Conservation (phyloP, 2,329 filamentous ascomycete species). For the Ophioceras dolichostomum region DNA sequence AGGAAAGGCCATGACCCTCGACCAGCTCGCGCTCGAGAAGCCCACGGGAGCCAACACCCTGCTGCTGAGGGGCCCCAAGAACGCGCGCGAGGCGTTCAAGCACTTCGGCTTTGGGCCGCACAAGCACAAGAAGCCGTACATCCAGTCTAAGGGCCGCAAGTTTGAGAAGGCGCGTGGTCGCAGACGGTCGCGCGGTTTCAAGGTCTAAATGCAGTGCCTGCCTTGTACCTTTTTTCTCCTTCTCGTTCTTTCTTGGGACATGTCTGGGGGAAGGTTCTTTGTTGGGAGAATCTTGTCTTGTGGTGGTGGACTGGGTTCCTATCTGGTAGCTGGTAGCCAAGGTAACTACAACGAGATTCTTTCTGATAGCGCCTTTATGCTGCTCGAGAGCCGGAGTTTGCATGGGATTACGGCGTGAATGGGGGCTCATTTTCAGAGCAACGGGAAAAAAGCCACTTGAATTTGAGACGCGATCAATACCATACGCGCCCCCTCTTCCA, state of each 20-base stretch:
- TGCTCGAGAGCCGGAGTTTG: slow-evolving; percentile 3
- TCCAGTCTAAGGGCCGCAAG: slow-evolving; percentile 98
- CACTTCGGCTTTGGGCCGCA: slow-evolving; percentile 98
- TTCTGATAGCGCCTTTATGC: no score
- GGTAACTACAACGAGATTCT: no score
- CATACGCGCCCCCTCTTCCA: no score
- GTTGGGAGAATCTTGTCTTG: no score
- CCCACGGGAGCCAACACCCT: slow-evolving; percentile 96
- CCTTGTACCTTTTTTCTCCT: neutral
- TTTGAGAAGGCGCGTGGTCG: slow-evolving; percentile 99
- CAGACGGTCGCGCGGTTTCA: slow-evolving; percentile 98
- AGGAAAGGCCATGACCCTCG: slow-evolving; percentile 89
- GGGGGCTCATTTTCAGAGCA: no score
- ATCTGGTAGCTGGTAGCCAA: no score
- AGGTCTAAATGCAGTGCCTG: slow-evolving; percentile 90
- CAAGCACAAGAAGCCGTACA: slow-evolving; percentile 97
- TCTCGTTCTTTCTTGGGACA: neutral
- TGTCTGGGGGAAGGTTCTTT: no score
- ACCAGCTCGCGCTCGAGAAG: slow-evolving; percentile 90
- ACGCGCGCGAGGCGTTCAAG: slow-evolving; percentile 93
- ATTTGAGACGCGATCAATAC: no score
- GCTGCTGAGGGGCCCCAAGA: slow-evolving; percentile 96
- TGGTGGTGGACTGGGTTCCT: no score
- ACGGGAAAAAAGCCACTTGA: no score
- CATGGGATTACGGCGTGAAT: slow-evolving; percentile 5